These are phyloP conservation scores for Stevia rebaudiana DNA, from an alignment of 140 eudicot species.

Conservation along the genomic window DNA sequence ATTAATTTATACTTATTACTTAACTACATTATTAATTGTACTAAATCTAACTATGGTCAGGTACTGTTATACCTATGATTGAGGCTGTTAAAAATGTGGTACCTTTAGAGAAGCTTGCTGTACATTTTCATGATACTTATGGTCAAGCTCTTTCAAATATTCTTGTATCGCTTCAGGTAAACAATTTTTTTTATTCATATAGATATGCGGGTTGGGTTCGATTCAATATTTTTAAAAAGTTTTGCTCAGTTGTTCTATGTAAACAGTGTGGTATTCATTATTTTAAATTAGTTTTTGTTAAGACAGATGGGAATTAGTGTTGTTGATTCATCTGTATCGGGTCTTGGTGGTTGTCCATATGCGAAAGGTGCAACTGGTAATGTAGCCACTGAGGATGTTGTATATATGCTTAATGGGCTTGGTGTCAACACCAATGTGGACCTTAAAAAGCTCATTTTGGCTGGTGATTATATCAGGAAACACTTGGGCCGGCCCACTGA, in stretches of 20 bases:
- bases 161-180: constrained; percentile 70
- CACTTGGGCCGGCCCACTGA: constrained; percentile 74
- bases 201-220: background rate
- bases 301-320: constrained; percentile 78
- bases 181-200: too few species aligned
- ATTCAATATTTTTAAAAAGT: too few species aligned
- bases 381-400: constrained; percentile 94
- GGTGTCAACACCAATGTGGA: constrained; percentile 76
- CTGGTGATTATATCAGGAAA: constrained; percentile 68
- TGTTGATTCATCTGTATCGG: constrained; percentile 84
- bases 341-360: constrained; percentile 94
- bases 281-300: background rate
- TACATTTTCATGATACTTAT: constrained; percentile 90
- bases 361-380: constrained; percentile 96
- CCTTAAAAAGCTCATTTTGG: constrained; percentile 53
- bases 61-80: constrained; percentile 75
- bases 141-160: constrained; percentile 90
- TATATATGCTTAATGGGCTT: constrained; percentile 80
- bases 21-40: background rate
- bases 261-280: too few species aligned
- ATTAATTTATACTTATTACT: background rate
- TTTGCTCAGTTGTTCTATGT: too few species aligned
- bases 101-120: constrained; percentile 76
- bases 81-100: constrained; percentile 69
- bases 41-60: constrained; percentile 30